Base-by-base conservation (phyloP, 176 grass and related monocot species). In the Olyra latifolia region DNA sequence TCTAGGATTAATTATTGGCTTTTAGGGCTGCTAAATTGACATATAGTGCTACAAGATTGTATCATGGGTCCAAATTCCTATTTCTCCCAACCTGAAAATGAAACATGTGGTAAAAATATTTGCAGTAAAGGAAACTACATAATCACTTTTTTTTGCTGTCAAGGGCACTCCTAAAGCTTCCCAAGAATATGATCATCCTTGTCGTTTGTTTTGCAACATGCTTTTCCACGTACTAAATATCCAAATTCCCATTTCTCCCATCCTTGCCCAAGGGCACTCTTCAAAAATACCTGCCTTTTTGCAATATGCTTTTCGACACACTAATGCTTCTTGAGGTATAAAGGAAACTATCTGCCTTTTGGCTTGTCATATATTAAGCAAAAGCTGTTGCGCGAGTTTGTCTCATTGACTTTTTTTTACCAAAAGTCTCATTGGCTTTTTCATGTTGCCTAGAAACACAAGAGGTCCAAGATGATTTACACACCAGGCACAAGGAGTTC, bases 391-490 rank as follows among this genome's bases (percentile, higher is more conserved):
- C 57, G 66, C 1, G 19, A 81, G 39, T 66, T 11, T 11, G 9
- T 77, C 82, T 82, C 66, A 86, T 72, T 82, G 9, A 58, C 50
- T 29, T 85, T 59, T 72, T 48, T 35, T 3, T 35, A 35, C 32
- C 32, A 35, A 35, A 74, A 27, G 9, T 77, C 82, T 82, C 72
- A 86, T 77, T 86, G 6, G 49, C 50, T 29, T 85, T 59, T 77
- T 48, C 63, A 59, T 85, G 71, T 60, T 89, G 47, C 48, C 65
- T 65, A 49, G 39, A 50, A 80, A 83, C 76, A 86, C 41, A 62
- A 66, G 71, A 80, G 42, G 53, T 15, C 10, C 23, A 30, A 32
- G 11, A 76, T 28, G 22, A 76, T 25, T 45, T 22, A 17, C n/a
- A 35, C 15, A 75, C 16, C 54, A 81, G 58, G 50, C 47, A 74